Evolutionary conservation across 805 yeast genomes (phyloP), one percentile per base, ranked within the genome.

Genomic region (Pachysolen tannophilus): DNA sequence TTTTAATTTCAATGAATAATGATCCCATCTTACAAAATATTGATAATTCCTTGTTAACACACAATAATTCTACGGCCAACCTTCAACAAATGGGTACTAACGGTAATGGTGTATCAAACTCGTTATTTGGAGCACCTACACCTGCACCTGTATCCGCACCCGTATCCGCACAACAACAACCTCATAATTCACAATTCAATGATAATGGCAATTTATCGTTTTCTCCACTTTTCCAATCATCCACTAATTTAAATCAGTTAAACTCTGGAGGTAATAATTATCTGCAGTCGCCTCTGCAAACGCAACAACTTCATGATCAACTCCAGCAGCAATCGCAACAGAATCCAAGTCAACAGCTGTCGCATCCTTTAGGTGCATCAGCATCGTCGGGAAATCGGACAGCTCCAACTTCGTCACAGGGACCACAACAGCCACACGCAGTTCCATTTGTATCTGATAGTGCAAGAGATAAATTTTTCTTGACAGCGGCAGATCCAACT

Each of bases 401-500:
- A 20, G 30, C 3, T 36, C 14, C 13, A 27, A 37, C 26, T 36
- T n/a, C 11, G 13, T 30, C 20, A 13, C 34, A 30, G n/a, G n/a
- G n/a, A n/a, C 26, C 8, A 14, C 26, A 23, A 4, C 26, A 23
- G 14, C 7, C 38, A 18, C 16, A 5, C 6, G 20, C 34, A 15
- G 17, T 10, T 15, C 59, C 64, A 5, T 47, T 49, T 26, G 65
- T 74, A 4, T 72, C 79, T 0, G 90, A 83, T 37, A 78, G 92
- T 2, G 95, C 96, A 1, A 70, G 86, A 43, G 97, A 88, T 53
- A 87, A 87, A 56, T 90, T 90, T 58, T 88, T 90, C 61, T 61
- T 90, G 32, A 90, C 97, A 0, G 97, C 97, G 0, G 97, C 97
- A 0, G 97, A 90, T 54, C 97, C 97, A 5, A 83, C 95, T 0